Base-by-base conservation (phyloP, 106 monocot species). In the Posidonia australis region DNA sequence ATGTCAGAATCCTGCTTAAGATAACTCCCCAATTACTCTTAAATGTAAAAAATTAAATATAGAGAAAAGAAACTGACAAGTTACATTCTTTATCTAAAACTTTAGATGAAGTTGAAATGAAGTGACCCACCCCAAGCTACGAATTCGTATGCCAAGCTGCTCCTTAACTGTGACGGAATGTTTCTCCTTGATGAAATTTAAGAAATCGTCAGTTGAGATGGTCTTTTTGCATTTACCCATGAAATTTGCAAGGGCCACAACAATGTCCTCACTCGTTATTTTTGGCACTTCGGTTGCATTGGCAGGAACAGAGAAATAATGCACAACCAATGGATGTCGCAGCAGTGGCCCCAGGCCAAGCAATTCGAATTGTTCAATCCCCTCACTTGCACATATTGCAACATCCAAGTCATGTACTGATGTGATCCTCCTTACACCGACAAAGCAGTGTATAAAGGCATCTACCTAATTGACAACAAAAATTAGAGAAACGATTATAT, bases 361-460 rank as follows among this genome's bases (percentile, higher is more conserved):
- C 52, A 81, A 82, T 70, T 87, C 90, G 74, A 98, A 98, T 59
- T 60, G 64, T 25, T 68, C 71, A 51, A 98, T 41, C 6, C 87
- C 79, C 67, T 91, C 90, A 70, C 67, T 83, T 63, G 80, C 82
- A 82, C 98, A 91, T 64, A 91, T 70, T 44, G 80, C 76, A 54
- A 63, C 51, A 54, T 91, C 83, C 70, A 98, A 64, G 9, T 98
- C 98, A 76, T 91, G 79, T 9, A 98, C 2, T 12, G 98, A 69
- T 11, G 78, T 68, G 18, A 98, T 85, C 64, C 60, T 82, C 54
- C 84, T 67, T 43, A 64, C 79, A 55, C 70, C 76, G 60, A 87
- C 81, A 77, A 78, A 98, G 65, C 98, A 91, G 63, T 98, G 87
- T 52, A 98, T 87, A 69, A 87, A 98, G 51, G 87, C 76, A 70